Base-by-base conservation (phyloP, 805 yeast genomes). In the Kazachstania taianensis region DNA sequence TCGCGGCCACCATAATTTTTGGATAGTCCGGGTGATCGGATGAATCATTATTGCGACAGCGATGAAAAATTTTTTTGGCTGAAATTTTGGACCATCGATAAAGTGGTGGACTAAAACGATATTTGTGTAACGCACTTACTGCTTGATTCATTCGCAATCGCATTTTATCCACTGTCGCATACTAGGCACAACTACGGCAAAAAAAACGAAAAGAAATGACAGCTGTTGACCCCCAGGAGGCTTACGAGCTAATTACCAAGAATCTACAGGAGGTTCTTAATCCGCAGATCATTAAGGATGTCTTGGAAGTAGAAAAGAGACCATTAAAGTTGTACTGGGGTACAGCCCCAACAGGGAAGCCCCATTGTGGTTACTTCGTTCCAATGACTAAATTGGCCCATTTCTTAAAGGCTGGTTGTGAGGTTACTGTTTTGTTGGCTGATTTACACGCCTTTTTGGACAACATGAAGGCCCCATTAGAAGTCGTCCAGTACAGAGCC, bases 311-410 rank as follows among this genome's bases (percentile, higher is more conserved):
- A 37, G 81, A 84, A 53, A 75, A 84, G 50, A 76, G 94, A 50
- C 83, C 92, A 10, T 62, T 94, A 47, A 81, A 76, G 53, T 64
- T 92, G 53, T 92, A 92, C 75, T 92, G 96, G 97, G 99, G 99
- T 48, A 87, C 97, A 15, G 99, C 99, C 6, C 97, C 99, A 41
- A 92, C 99, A 4, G 99, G 99, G 36, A 83, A 75, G 63, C 96
- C 97, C 30, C 99, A 92, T 65, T 87, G 96, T 67, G 99, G 97
- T 35, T 92, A 92, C 71, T 85, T 92, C 55, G 98, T 92, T 26
- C 92, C 97, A 36, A 89, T 92, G 97, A 81, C 94, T 42, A 89
- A 92, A 61, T 64, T 92, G 49, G 97, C 97, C 2, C 87, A 92
- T 59, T 85, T 89, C 59, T 72, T 92, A 60, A 80, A 78, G 52